Base-by-base conservation (phyloP, 129 eudicot species). In the Flaveria robusta region DNA sequence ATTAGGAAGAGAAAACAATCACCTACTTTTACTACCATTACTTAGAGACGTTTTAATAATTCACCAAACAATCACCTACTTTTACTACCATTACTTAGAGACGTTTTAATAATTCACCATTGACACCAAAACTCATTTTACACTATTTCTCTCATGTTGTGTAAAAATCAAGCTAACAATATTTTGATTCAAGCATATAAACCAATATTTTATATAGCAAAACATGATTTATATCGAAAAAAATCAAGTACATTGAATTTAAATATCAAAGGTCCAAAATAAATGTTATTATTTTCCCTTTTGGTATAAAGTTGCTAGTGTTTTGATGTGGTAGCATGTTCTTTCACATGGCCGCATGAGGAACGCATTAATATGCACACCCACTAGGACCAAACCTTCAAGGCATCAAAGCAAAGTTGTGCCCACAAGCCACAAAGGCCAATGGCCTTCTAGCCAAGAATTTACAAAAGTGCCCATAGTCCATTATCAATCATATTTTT, bases 341-440 rank as follows among this genome's bases (percentile, higher is more conserved):
- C 83, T 42, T 18, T 80, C 83, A 80, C 83, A 80, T 80, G 83
- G 83, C 63, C 83, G 68, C 75, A 80, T 66, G 79, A 80, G 79
- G 74, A 52, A 66, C 74, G 79, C 83, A 80, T 80, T 80, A 80
- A 79, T 46, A 51, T 23, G 51, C 47, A 76, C 50, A 49, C 79
- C 83, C 75, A 80, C 83, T 67, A 67, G 26, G 26, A 55, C 55
- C 56, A 52, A 66, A 74, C 79, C 64, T 80, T 39, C 75, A 66
- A 26, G 39, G 49, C 59, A 70, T 80, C 83, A 54, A 66, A 42
- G 70, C 75, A 18, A 26, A 19, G 83, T 66, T 74, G 83, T 80
- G 79, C 83, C 83, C 83, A 79, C 83, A 79, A 72, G 7, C 83
- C 83, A 79, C 83, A 73, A 80, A 73, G 12, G 79, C 75, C 79